Base-by-base conservation (phyloP, 2,329 filamentous ascomycete species). In the Metarhizium rileyi region DNA sequence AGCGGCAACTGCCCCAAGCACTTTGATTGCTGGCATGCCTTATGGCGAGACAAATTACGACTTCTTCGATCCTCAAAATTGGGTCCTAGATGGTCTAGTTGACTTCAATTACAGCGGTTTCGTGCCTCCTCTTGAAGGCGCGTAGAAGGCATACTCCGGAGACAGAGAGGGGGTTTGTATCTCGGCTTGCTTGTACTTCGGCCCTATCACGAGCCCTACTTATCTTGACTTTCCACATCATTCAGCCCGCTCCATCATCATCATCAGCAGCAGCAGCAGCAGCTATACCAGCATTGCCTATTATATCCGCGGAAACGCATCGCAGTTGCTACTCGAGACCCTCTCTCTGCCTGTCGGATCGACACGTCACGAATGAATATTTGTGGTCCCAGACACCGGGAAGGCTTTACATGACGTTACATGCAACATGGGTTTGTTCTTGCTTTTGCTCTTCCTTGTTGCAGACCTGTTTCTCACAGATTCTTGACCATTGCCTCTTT, bases 1-100 rank as follows among this genome's bases (percentile, higher is more conserved):
- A 14, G 55, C 63, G 3, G 58, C 65, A 12, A 59, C 66, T 4
- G 68, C 66, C 25, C 64, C 72, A 20, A 72, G 70, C 55, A 70
- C 67, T 58, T 71, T 79, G 61, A 69, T 79, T 47, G 66, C 66
- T 25, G 70, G 70, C 27, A 69, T 70, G 27, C 66, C 80, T 54
- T 74, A 76, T 57, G 76, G 78, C 56, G 78, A 86, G 49, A 78
- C 80, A 9, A 85, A 82, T 58, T 90, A 90, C 65, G 87, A 95
- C 64, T 88, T 94, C 53, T 95, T 95, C 61, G 90, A 95, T 67
- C 88, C 90, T 1, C 76, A 95, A 59, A 88, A 91, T 65, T 96
- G 90, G 90, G 89, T 95, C 74, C 72, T 96, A 52, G 90, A 96
- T 64, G 87, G 87, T 14, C 74, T 91, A 30, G 74, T 93, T 52